Percentiles rank a stretch among this genome's conserved stretches.
phyloP scores from a whole-genome alignment of 192 early-diverging fungal species.

The Dimargaris cristalligena region DNA sequence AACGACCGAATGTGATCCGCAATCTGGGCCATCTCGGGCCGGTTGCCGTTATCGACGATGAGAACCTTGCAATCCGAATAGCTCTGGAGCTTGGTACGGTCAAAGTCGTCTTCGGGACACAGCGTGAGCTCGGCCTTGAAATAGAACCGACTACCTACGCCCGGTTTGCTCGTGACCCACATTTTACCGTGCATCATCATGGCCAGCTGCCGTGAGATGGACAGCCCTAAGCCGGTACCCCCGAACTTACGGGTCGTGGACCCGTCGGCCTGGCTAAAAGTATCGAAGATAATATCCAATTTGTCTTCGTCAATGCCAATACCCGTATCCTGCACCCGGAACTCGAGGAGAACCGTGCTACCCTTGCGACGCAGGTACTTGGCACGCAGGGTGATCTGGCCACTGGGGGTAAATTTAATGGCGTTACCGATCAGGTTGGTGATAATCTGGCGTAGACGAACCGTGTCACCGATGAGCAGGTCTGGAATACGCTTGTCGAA shows the following conservation, averaged over 20 bases:
- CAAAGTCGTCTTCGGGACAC: slow-evolving; percentile 21
- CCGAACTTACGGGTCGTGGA: slow-evolving; percentile 71
- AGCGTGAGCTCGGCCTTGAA: slow-evolving; percentile 47
- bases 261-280: slow-evolving; percentile 69
- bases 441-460: slow-evolving; percentile 59
- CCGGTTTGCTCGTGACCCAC: slow-evolving; percentile 55
- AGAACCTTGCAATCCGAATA: slow-evolving; percentile 48
- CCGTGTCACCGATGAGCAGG: slow-evolving; percentile 53
- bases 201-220: slow-evolving; percentile 62
- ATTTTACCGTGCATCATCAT: slow-evolving; percentile 63
- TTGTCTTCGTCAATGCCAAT: slow-evolving; percentile 73
- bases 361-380: too few relatives aligned
- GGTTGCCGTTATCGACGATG: slow-evolving; percentile 37
- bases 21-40: slow-evolving; percentile 25
- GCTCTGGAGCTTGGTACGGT: slow-evolving; percentile 30
- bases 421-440: slow-evolving; percentile 72
- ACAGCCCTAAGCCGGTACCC: slow-evolving; percentile 72
- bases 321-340: slow-evolving; percentile 52
- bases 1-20: neutral
- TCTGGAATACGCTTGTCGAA: slow-evolving; percentile 54
- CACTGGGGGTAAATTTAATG: slow-evolving; percentile 55
- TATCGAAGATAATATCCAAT: slow-evolving; percentile 56
- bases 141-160: slow-evolving; percentile 60
- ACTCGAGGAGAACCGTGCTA: neutral
- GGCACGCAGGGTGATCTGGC: too few relatives aligned